Evolutionary conservation across 441 rosid species (phyloP), one percentile per base, ranked within the genome.

Genomic region (Populus hybrid): DNA sequence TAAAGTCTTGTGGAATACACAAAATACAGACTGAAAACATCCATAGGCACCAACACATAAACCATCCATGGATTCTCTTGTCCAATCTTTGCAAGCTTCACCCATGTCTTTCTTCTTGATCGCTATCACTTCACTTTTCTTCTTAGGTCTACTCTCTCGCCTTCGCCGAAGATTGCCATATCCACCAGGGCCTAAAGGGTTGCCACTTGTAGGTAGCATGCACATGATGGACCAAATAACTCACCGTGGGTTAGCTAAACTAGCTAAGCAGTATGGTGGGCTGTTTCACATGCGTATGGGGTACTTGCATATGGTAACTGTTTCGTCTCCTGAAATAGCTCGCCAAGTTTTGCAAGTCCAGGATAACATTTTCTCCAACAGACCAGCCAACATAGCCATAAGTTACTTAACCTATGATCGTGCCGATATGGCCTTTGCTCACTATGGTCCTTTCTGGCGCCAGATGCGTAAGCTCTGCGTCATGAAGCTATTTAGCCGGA

Each of bases 401-500:
- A 84, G 87, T 64, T 94, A 90, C 77, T 88, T 96, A n/a, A 94
- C 98, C 20, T 96, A 96, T 36, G 86, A 90, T 73, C 87, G 98
- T 7, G 95, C 98, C 2, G 98, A 96, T 79, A 93, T 96, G 98
- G 99, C 99, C 36, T 96, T 96, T 14, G 95, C 98, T 16, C 90
- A 93, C 79, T 96, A 96, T 76, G 99, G 99, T 0, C 98, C 99
- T 1, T 94, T 93, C 71, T 94, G 99, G 99, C 83, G 99, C 59
- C 98, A 94, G 88, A 94, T 94, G 99, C 83, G 99, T 1, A 96
- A 96, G 87, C 88, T 96, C 0, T 90, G 97, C 65, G 98, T 93
- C 67, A 89, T 94, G 93, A 92, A 88, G 86, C 84, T 94, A 9
- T 96, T 96, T 78, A 96, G 99, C 79, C 92, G 99, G 16, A 94